Evolutionary conservation across 2,329 filamentous ascomycete genomes (phyloP).

Genomic region (Colletotrichum orchidophilum): DNA sequence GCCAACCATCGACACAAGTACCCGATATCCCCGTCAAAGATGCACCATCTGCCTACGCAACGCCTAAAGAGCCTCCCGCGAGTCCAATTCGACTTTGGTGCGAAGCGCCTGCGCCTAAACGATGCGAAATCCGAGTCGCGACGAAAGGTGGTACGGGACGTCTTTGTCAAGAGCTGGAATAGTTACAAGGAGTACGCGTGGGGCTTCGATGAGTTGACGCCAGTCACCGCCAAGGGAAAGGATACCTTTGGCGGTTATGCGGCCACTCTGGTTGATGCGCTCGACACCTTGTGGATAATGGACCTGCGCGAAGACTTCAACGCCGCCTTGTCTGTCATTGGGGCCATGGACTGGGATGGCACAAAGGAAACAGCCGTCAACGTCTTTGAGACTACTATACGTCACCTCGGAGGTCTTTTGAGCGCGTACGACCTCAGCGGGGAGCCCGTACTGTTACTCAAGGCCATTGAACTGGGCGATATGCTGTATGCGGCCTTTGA

Average conservation of each 20-base stretch:
- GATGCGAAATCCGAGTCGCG: constrained; percentile 29
- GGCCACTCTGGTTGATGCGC: constrained; percentile 54
- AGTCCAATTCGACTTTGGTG: constrained; percentile 29
- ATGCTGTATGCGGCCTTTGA: constrained; percentile 74
- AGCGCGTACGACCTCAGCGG: constrained; percentile 74
- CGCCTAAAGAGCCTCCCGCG: constrained; percentile 16
- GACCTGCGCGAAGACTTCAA: constrained; percentile 59
- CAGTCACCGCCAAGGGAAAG: constrained; percentile 48
- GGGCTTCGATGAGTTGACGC: constrained; percentile 57
- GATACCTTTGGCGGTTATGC: constrained; percentile 58
- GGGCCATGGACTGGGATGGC: constrained; percentile 61
- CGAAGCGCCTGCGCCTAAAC: constrained; percentile 17
- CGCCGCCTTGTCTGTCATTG: constrained; percentile 51
- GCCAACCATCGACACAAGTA: constrained; percentile 23
- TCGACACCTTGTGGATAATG: constrained; percentile 66
- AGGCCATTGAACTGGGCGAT: constrained; percentile 71
- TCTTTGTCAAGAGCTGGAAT: constrained; percentile 50
- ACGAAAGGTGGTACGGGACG: constrained; percentile 42
- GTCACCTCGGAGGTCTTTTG: constrained; percentile 75
- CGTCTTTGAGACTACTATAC: constrained; percentile 76
- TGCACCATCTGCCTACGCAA: constrained; percentile 23
- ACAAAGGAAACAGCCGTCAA: constrained; percentile 56
- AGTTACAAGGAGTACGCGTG: constrained; percentile 57
- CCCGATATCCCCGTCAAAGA: constrained; percentile 20
- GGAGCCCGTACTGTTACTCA: constrained; percentile 62